Evolutionary conservation across 176 grass and related monocot species (phyloP).

Genomic region (Zoysia pacifica): DNA sequence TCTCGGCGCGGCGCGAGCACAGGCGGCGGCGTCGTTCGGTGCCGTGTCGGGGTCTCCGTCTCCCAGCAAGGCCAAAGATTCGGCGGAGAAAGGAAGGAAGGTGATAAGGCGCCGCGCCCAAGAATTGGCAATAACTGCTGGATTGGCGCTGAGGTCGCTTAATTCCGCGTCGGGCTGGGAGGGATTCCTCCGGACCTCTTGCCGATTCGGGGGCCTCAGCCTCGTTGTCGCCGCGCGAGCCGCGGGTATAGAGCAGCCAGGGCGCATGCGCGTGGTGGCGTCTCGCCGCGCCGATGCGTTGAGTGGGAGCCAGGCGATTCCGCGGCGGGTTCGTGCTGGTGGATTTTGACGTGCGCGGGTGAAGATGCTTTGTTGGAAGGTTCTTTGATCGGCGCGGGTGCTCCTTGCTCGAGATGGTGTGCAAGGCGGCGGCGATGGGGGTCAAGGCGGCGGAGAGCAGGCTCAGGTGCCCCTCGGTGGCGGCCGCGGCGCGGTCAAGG

Average conservation of each 20-base stretch:
- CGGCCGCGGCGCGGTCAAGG: conserved; percentile 45
- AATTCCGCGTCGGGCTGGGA: neutral
- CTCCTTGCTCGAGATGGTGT: conserved; percentile 21
- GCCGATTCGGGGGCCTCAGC: neutral
- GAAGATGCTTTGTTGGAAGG: conserved; percentile 16
- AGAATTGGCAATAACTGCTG: conserved; percentile 43
- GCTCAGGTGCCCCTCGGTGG: conserved; percentile 46
- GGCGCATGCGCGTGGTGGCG: neutral
- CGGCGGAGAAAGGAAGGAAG: conserved; percentile 30
- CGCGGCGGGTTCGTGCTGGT: neutral
- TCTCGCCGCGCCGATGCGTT: neutral
- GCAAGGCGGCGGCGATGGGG: conserved; percentile 47
- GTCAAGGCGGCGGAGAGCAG: conserved; percentile 44
- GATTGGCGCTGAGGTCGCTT: conserved; percentile 21
- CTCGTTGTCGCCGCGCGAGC: conserved; percentile 13
- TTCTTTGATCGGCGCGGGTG: conserved; percentile 9
- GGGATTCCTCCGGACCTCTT: conserved; percentile 22
- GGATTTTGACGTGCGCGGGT: conserved; percentile 9
- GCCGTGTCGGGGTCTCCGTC: conserved; percentile 14
- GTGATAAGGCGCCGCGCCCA: conserved; percentile 39
- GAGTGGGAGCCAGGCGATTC: conserved; percentile 41
- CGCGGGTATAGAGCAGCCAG: neutral
- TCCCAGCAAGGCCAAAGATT: neutral
- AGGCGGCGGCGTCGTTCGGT: neutral
- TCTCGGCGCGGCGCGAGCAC: neutral